phyloP scores from a whole-genome alignment of 2,329 filamentous ascomycete genomes.

The Alternaria novae-zelandiae region DNA sequence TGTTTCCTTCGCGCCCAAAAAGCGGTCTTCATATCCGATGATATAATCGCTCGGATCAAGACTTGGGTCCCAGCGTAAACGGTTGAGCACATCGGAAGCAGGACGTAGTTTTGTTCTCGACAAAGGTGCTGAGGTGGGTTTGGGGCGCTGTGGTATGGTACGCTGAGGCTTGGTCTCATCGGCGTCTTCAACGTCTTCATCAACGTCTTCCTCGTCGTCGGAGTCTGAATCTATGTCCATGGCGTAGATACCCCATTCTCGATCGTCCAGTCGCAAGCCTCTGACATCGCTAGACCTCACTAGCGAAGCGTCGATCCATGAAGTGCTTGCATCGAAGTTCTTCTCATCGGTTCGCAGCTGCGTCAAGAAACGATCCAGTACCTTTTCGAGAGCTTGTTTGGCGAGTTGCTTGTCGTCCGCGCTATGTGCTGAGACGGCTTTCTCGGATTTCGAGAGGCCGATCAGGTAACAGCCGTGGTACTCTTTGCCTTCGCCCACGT shows the following conservation, averaged over 20 bases:
- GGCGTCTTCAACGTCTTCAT: slow-evolving; percentile 18
- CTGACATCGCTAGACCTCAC: slow-evolving; percentile 45
- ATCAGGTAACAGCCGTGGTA: slow-evolving; percentile 69
- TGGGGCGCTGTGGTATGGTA: slow-evolving; percentile 26
- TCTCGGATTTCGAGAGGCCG: slow-evolving; percentile 53
- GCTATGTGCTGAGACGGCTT: neutral
- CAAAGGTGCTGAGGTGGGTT: slow-evolving; percentile 25
- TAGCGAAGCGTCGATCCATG: slow-evolving; percentile 46
- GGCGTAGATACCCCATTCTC: slow-evolving; percentile 59
- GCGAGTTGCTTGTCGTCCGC: slow-evolving; percentile 52
- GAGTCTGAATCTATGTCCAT: slow-evolving; percentile 51
- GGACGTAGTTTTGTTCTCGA: slow-evolving; percentile 42
- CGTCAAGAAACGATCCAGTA: slow-evolving; percentile 45
- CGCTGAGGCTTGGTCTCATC: slow-evolving; percentile 8
- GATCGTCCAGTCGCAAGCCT: slow-evolving; percentile 54
- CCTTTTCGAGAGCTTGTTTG: slow-evolving; percentile 52
- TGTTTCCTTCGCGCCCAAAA: slow-evolving; percentile 57
- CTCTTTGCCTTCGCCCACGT: slow-evolving; percentile 46
- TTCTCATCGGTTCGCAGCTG: slow-evolving; percentile 43
- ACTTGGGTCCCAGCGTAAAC: slow-evolving; percentile 58
- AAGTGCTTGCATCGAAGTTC: slow-evolving; percentile 43
- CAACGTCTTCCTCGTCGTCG: slow-evolving; percentile 38
- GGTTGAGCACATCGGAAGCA: slow-evolving; percentile 55
- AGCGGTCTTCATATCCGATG: slow-evolving; percentile 62
- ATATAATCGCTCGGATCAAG: slow-evolving; percentile 55